Percentiles rank a stretch among this genome's conserved stretches.
These are phyloP conservation scores for Earliella scabrosa DNA, from an alignment of 1,284 basidiomycete genomes.

Conservation along the genomic window DNA sequence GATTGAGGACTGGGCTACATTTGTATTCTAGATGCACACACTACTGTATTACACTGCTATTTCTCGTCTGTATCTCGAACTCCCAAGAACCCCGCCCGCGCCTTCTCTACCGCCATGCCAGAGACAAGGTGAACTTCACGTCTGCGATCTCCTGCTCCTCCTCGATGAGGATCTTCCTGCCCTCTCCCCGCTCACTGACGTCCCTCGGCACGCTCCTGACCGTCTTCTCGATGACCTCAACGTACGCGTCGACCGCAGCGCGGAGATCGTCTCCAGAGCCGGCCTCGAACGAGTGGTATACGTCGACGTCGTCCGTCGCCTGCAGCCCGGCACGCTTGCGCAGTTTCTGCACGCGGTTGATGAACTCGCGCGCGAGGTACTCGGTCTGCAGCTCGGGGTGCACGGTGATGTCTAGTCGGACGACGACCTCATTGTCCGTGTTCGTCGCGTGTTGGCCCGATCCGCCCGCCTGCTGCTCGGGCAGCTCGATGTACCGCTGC, in stretches of 20 bases:
- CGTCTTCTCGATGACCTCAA: slow-evolving; percentile 78
- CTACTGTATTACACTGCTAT: slow-evolving; percentile 40
- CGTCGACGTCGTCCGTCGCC: slow-evolving; percentile 92
- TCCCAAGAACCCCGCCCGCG: slow-evolving; percentile 1
- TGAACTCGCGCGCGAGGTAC: slow-evolving; percentile 89
- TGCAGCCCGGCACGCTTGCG: slow-evolving; percentile 96
- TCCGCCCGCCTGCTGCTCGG: slow-evolving; percentile 57
- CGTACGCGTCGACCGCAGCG: slow-evolving; percentile 72
- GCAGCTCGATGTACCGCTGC: slow-evolving; percentile 88
- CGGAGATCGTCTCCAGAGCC: slow-evolving; percentile 71
- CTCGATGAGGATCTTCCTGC: slow-evolving; percentile 64
- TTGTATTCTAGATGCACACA: slow-evolving; percentile 37
- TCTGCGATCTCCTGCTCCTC: slow-evolving; percentile 91
- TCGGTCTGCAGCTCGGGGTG: slow-evolving; percentile 89
- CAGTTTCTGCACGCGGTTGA: slow-evolving; percentile 94
- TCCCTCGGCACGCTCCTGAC: slow-evolving; percentile 77
- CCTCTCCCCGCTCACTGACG: slow-evolving; percentile 54
- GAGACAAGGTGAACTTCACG: slow-evolving; percentile 74
- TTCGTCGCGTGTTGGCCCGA: slow-evolving; percentile 76
- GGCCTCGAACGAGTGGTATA: slow-evolving; percentile 86
- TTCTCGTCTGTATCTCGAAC: slow-evolving; percentile 14
- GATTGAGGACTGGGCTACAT: slow-evolving; percentile 11
- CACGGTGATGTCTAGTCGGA: slow-evolving; percentile 88
- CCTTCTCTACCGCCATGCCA: slow-evolving; percentile 49
- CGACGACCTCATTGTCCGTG: slow-evolving; percentile 94